Conservation (phyloP, 1,284 basidiomycete genomes). For the Malassezia obtusa region DNA sequence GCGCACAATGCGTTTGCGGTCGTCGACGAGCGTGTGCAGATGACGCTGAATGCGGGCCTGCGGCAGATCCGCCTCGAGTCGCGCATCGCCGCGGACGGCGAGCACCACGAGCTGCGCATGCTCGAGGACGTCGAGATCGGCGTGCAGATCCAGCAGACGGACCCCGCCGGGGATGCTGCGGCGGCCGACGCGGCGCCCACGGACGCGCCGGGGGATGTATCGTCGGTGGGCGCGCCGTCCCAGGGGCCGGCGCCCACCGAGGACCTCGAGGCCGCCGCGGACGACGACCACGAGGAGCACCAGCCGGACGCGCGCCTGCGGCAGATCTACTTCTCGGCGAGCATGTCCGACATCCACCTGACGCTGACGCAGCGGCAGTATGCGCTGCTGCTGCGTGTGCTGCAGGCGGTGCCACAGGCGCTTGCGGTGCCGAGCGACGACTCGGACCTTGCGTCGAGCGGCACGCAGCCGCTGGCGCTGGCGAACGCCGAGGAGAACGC, state of each 20-base stretch:
- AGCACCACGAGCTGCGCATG: conserved; percentile 56
- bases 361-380: conserved; percentile 12
- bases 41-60: conserved; percentile 63
- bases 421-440: background rate
- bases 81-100: conserved; percentile 24
- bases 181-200: background rate
- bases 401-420: background rate
- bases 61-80: conserved; percentile 66
- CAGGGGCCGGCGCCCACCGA: background rate
- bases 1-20: conserved; percentile 66
- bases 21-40: conserved; percentile 52
- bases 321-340: background rate
- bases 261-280: background rate
- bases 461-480: background rate
- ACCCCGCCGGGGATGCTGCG: conserved; percentile 16
- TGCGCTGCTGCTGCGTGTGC: background rate
- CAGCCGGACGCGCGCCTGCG: background rate
- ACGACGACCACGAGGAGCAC: background rate
- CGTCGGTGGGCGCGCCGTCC: no score
- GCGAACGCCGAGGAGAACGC: background rate
- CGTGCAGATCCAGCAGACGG: conserved; percentile 83
- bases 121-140: conserved; percentile 85
- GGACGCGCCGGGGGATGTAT: background rate
- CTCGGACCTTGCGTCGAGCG: background rate
- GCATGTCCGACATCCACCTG: conserved; percentile 6